Percentiles rank a stretch among this genome's conserved stretches.
phyloP scores from a whole-genome alignment of 2,329 filamentous ascomycete genomes.

The Coleophoma eucalyptorum region DNA sequence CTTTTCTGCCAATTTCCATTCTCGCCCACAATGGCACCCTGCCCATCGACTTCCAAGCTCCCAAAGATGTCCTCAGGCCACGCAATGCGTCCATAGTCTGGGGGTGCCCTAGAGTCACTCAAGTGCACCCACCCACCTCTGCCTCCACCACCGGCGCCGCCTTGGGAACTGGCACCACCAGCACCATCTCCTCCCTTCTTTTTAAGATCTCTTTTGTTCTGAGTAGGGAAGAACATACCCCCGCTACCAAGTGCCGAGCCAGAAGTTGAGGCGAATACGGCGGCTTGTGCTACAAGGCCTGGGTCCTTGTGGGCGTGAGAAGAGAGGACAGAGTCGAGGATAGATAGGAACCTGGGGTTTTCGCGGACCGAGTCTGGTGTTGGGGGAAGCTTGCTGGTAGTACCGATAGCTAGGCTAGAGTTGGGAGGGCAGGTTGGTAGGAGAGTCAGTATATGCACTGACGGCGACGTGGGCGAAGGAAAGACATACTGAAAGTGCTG shows the following conservation, averaged over 20 bases:
- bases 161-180: slow-evolving; percentile 53
- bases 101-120: slow-evolving; percentile 59
- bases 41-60: slow-evolving; percentile 58
- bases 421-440: slow-evolving; percentile 55
- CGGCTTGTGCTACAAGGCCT: slow-evolving; percentile 50
- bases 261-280: slow-evolving; percentile 55
- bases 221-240: slow-evolving; percentile 42
- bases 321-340: slow-evolving; percentile 53
- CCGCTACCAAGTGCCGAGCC: slow-evolving; percentile 48
- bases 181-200: slow-evolving; percentile 42
- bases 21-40: slow-evolving; percentile 46
- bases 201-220: slow-evolving; percentile 23
- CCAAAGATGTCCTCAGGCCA: slow-evolving; percentile 69
- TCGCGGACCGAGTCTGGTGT: slow-evolving; percentile 56
- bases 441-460: slow-evolving; percentile 52
- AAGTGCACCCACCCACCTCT: slow-evolving; percentile 62
- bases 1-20: slow-evolving; percentile 52
- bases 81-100: slow-evolving; percentile 64
- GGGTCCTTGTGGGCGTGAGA: slow-evolving; percentile 55
- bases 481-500: slow-evolving; percentile 49
- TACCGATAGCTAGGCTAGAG: slow-evolving; percentile 52
- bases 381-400: slow-evolving; percentile 53
- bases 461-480: slow-evolving; percentile 39
- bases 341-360: slow-evolving; percentile 55
- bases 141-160: slow-evolving; percentile 57